Evolutionary conservation across 352 stramenopile genomes (phyloP).

Genomic region (Globisporangium polare): DNA sequence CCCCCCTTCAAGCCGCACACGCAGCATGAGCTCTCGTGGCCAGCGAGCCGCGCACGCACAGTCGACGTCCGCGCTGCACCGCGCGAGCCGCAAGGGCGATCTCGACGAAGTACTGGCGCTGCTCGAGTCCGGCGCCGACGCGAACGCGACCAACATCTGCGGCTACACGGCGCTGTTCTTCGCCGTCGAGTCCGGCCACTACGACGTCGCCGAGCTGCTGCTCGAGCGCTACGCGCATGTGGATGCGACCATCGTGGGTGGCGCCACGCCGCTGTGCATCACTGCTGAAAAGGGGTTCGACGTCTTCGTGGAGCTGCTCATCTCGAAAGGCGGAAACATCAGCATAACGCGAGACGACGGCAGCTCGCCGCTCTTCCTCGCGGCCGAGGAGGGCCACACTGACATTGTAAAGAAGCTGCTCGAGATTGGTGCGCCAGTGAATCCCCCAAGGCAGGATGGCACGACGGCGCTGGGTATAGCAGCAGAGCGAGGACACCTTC

Average conservation of each 20-base stretch:
- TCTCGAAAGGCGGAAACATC: slow-evolving; percentile 4
- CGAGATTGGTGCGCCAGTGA: neutral
- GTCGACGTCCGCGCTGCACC: slow-evolving; percentile 4
- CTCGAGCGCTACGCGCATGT: slow-evolving; percentile 6
- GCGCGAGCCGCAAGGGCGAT: slow-evolving; percentile 2
- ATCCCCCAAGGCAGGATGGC: slow-evolving; percentile 5
- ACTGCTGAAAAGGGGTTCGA: slow-evolving; percentile 2
- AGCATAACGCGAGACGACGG: neutral
- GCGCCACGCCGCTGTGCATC: slow-evolving; percentile 8
- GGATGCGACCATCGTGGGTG: neutral
- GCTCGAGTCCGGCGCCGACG: slow-evolving; percentile 5
- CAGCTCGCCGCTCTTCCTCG: slow-evolving; percentile 8
- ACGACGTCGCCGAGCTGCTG: slow-evolving; percentile 4
- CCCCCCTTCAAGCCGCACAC: neutral
- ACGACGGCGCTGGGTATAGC: slow-evolving; percentile 8
- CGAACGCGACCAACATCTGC: slow-evolving; percentile 5
- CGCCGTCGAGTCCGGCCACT: slow-evolving; percentile 3
- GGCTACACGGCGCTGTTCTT: slow-evolving; percentile 10
- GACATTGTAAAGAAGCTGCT: slow-evolving; percentile 2
- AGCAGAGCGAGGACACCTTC: slow-evolving; percentile 2
- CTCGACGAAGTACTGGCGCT: slow-evolving; percentile 7
- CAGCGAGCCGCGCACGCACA: neutral
- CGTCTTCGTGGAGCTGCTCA: slow-evolving; percentile 1
- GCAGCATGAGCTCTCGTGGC: neutral
- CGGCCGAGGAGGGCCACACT: neutral